These are phyloP conservation scores for Cyclotella kingstonii DNA, from an alignment of 108 stramenopile genomes.

Conservation along the genomic window DNA sequence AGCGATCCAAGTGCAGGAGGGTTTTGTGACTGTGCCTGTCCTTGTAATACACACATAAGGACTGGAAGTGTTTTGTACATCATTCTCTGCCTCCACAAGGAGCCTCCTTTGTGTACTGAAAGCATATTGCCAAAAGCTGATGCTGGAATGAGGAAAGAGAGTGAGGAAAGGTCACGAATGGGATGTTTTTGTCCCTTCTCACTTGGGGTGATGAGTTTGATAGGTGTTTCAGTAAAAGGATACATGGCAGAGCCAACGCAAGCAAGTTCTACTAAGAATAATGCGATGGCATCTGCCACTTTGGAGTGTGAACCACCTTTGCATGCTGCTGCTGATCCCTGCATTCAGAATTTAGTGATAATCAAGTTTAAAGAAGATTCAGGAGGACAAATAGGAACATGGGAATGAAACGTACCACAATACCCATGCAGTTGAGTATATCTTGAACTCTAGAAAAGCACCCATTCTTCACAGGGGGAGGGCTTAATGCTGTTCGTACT, in stretches of 20 bases:
- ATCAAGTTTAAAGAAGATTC: background rate
- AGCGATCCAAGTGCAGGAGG: slow-evolving; percentile 37
- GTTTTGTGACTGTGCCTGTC: slow-evolving; percentile 38
- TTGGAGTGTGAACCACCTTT: slow-evolving; percentile 53
- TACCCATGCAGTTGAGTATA: slow-evolving; percentile 28
- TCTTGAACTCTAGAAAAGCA: slow-evolving; percentile 20
- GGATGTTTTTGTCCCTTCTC: slow-evolving; percentile 26
- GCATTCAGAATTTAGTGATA: too few species aligned
- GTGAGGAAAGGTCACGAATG: slow-evolving; percentile 16
- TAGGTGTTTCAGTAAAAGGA: slow-evolving; percentile 18
- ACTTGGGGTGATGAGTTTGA: background rate
- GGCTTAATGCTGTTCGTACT: background rate
- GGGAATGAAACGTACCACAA: slow-evolving; percentile 16
- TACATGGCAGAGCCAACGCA: slow-evolving; percentile 45
- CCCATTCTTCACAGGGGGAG: background rate
- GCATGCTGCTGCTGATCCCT: slow-evolving; percentile 58
- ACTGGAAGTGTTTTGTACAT: slow-evolving; percentile 31
- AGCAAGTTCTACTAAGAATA: slow-evolving; percentile 59
- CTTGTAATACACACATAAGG: slow-evolving; percentile 34
- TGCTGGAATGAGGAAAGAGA: slow-evolving; percentile 31
- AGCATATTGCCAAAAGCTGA: slow-evolving; percentile 52
- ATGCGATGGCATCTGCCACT: slow-evolving; percentile 52
- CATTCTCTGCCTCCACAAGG: slow-evolving; percentile 56
- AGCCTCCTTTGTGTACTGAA: slow-evolving; percentile 38
- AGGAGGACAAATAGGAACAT: background rate